Conservation (phyloP, 2,329 filamentous ascomycete species). For the Phaeoacremonium minimum region DNA sequence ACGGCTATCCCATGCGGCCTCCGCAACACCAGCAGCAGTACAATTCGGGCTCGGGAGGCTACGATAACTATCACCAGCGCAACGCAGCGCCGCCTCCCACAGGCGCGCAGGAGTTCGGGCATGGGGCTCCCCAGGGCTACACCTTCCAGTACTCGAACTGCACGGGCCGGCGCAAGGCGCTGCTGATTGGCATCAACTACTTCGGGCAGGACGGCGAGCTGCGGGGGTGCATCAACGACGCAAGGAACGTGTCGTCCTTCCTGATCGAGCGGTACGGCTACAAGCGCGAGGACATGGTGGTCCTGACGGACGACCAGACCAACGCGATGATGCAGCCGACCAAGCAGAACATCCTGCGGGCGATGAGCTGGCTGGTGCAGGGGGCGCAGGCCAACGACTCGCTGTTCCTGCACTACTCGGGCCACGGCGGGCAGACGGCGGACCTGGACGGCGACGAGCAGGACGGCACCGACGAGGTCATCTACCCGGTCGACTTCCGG, state of each 20-base stretch:
- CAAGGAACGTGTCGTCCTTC: conserved; percentile 71
- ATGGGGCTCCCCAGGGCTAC: conserved; percentile 65
- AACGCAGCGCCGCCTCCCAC: conserved; percentile 39
- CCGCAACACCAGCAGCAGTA: neutral
- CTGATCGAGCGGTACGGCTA: conserved; percentile 65
- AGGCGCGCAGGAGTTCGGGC: conserved; percentile 54
- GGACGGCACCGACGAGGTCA: conserved; percentile 73
- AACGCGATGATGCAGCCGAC: conserved; percentile 68
- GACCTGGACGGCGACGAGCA: conserved; percentile 73
- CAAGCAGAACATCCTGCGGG: conserved; percentile 69
- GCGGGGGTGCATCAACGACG: conserved; percentile 76
- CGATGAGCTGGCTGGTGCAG: conserved; percentile 72
- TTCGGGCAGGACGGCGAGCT: conserved; percentile 69
- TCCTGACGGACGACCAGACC: conserved; percentile 70
- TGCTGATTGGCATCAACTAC: conserved; percentile 80
- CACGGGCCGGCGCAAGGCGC: conserved; percentile 66
- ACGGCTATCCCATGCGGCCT: neutral
- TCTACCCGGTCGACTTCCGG: conserved; percentile 73
- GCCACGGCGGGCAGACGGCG: conserved; percentile 71
- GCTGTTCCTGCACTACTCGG: conserved; percentile 74
- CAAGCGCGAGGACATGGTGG: conserved; percentile 75
- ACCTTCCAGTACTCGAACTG: conserved; percentile 75
- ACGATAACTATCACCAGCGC: conserved; percentile 34
- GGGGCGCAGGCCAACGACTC: conserved; percentile 70
- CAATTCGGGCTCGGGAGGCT: conserved; percentile 18